Evolutionary conservation across 768 basidiomycete species (phyloP).

Genomic region (Lactarius vividus): DNA sequence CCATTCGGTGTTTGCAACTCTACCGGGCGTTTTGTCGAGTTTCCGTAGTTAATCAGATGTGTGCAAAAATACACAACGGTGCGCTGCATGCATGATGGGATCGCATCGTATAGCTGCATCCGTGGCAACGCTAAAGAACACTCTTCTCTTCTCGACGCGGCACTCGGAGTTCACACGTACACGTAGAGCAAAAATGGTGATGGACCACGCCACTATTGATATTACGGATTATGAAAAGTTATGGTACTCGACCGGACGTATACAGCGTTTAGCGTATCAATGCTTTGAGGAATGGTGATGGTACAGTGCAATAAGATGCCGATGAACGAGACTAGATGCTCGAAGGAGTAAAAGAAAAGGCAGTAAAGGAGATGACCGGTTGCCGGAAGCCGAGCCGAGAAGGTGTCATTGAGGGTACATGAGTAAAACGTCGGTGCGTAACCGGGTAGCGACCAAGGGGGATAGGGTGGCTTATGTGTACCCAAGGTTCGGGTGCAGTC

Average conservation of each 20-base stretch:
- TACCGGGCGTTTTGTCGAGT: neutral
- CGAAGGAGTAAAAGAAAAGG: constrained; percentile 14
- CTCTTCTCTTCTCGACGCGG: constrained; percentile 1
- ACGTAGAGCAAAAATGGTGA: neutral
- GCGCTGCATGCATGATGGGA: constrained; percentile 12
- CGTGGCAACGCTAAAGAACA: constrained; percentile 7
- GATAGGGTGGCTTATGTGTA: neutral
- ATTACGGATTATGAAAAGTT: constrained; percentile 22
- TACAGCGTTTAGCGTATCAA: constrained; percentile 25
- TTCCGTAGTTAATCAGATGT: constrained; percentile 13
- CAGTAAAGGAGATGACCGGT: constrained; percentile 21
- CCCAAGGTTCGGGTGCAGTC: neutral
- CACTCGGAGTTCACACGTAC: constrained; percentile 18
- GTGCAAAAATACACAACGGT: constrained; percentile 3
- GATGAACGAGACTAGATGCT: constrained; percentile 23
- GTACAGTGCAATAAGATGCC: constrained; percentile 24
- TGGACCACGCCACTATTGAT: neutral
- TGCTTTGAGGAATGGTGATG: constrained; percentile 23
- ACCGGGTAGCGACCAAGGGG: constrained; percentile 16
- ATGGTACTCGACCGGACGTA: constrained; percentile 18
- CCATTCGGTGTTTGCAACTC: constrained; percentile 10
- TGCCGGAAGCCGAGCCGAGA: constrained; percentile 20
- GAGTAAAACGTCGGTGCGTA: constrained; percentile 9
- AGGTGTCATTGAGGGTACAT: constrained; percentile 10
- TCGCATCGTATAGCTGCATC: neutral